Evolutionary conservation across 2,329 filamentous ascomycete species (phyloP), one percentile per base, ranked within the genome.

Genomic region (Colletotrichum spaethianum): DNA sequence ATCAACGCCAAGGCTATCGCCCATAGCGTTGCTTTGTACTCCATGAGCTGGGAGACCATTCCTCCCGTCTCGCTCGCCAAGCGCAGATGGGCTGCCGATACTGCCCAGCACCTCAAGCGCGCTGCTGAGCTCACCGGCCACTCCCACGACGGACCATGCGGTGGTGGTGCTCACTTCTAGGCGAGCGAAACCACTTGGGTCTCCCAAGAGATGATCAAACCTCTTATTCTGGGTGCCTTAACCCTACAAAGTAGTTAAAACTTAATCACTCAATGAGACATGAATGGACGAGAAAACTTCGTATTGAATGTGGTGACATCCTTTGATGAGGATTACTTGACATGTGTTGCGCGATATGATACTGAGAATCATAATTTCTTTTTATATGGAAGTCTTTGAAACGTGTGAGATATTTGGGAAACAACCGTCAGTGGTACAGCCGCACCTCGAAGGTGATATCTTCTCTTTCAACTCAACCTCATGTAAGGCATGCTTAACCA

Each of bases 1-100:
- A 74, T 85, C 72, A 86, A 85, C 78, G 82, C 83, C 28, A 80
- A 84, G 80, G 80, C 78, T 42, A 83, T 84, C 44, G 83, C 83
- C 42, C 77, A 84, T 78, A 79, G 80, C 20, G 82, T 84, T 9
- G 82, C 83, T 73, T 81, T 80, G 75, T 85, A 84, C 69, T 82
- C 83, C 48, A 73, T 77, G 65, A 83, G 81, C 76, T 84, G 79
- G 60, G 80, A 82, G 62, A 73, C 76, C 4, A 74, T 84, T n/a
- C 79, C 79, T 14, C 50, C 72, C 28, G 79, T 74, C 61, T 75
- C 74, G 76, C 72, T 76, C 50, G 70, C 69, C 56, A 77, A 78
- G 70, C 75, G 80, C 56, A 69, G 79, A 28, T 80, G 79, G 75
- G 78, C 73, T 20, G 79, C 76, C 9, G 79, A 82, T 50, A 74